A percentile compares a stretch with the other conserved stretches of the same genome.
These are phyloP conservation scores for Aspergillus neotritici DNA, from an alignment of 2,329 filamentous ascomycete genomes.

Conservation along the genomic window DNA sequence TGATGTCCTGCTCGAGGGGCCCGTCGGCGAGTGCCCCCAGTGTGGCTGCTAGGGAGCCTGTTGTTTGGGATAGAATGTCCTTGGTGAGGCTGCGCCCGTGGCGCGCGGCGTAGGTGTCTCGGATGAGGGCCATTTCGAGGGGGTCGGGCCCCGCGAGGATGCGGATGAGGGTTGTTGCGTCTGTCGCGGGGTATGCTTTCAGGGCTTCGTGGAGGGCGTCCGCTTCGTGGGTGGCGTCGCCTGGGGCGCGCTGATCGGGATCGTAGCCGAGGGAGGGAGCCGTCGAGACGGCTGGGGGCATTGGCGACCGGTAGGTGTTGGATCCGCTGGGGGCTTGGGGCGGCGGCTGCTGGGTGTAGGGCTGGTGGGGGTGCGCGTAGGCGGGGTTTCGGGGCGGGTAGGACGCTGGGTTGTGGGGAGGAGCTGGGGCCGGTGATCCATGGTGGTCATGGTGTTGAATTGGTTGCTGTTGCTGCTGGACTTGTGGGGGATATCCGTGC, in stretches of 20 bases:
- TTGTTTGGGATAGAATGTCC: slow-evolving; percentile 68
- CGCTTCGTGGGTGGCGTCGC: slow-evolving; percentile 55
- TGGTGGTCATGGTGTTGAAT: too few species aligned
- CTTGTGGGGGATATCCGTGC: too few species aligned
- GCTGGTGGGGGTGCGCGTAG: too few species aligned
- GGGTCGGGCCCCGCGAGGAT: slow-evolving; percentile 65
- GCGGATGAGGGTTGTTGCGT: slow-evolving; percentile 56
- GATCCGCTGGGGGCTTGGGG: too few species aligned
- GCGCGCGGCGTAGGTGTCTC: slow-evolving; percentile 57
- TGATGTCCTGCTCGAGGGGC: slow-evolving; percentile 67
- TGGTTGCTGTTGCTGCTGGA: too few species aligned
- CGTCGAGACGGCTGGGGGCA: slow-evolving; percentile 36
- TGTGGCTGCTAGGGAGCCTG: slow-evolving; percentile 63
- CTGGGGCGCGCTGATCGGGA: slow-evolving; percentile 55
- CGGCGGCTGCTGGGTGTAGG: too few species aligned
- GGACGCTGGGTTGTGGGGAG: too few species aligned
- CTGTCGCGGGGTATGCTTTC: slow-evolving; percentile 53
- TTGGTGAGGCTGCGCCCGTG: slow-evolving; percentile 61
- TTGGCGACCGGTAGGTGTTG: too few species aligned
- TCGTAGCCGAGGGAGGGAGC: slow-evolving; percentile 67
- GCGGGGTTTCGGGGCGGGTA: too few species aligned
- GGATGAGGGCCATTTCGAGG: slow-evolving; percentile 61
- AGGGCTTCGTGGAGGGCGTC: slow-evolving; percentile 67
- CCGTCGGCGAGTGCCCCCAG: slow-evolving; percentile 66
- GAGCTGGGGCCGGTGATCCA: too few species aligned